Base-by-base conservation (phyloP, 805 yeast genomes). In the Lipomyces sp. region DNA sequence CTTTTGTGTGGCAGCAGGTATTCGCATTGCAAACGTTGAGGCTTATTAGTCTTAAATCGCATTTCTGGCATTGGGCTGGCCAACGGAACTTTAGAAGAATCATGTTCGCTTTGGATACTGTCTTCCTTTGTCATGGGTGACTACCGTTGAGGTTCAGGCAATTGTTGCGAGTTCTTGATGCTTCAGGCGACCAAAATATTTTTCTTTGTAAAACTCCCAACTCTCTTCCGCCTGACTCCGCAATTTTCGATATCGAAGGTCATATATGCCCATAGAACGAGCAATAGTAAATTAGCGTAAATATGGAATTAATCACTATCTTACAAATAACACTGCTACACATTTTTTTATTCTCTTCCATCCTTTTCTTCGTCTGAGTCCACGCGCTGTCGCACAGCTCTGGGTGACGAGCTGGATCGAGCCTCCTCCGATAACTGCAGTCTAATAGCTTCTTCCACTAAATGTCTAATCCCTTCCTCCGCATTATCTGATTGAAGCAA, bases 401-500 rank as follows among this genome's bases (percentile, higher is more conserved):
- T 42, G 15, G 29, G 15, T 7, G 48, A 42, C 6, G 15, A 5
- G n/a, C 48, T n/a, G 15, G 48, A 42, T 4, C 10, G 18, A 42
- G 24, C 6, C 48, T 18, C 34, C 54, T 62, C 70, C 2, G 65
- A 57, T 32, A 68, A 55, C 37, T 68, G 70, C 37, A 68, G 37
- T 59, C 70, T 84, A 3, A 93, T 87, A 10, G 89, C 87, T 13
- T 84, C 85, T 70, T 85, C 80, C 39, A 93, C 86, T 72, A 89
- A 85, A 53, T 86, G 86, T 73, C 89, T 86, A 56, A 93, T 80
- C 35, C 86, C 89, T 69, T 86, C 90, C 75, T 92, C 97, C 2
- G 94, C 91, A 73, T 91, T 88, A 3, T 88, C 96, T 64, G 96
- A 87, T 69, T 86, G 83, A 69, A 92, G 83, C 32, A 94, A 91